Base-by-base conservation (phyloP, 805 yeast genomes). In the Lachancea cidri region DNA sequence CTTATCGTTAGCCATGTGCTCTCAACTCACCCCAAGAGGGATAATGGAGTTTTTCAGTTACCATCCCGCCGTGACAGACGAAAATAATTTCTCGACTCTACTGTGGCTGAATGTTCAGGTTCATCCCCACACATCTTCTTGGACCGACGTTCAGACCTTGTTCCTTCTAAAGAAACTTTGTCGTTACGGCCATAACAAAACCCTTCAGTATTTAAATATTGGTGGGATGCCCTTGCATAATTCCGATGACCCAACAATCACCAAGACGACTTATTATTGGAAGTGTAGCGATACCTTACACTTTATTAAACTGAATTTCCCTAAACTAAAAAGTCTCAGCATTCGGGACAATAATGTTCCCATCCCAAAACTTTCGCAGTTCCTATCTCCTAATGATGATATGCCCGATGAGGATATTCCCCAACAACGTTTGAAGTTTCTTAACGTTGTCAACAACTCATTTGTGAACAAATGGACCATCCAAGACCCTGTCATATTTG, bases 11-110 rank as follows among this genome's bases (percentile, higher is more conserved):
- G 73, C 81, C 3, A 70, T 74, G 48, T 79, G 86, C 55, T 76
- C 82, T 33, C 76, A 80, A 50, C 68, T 87, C 37, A 77, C 87
- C 17, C 81, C 91, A 3, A 74, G 81, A 48, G 89, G 83, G 29
- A 64, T 86, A 40, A 72, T 84, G 47, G 77, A 76, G 49, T 83
- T 86, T 50, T 68, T 86, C 46, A 72, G 80, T 2, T 73, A 75
- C 46, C 94, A 87, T 64, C 88, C 93, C 0, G 72, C 91, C 1
- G 63, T 68, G 2, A 64, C 69, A 0, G 66, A 60, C 46, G 58
- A 48, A 40, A 57, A 60, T 36, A 60, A 60, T 36, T 46, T 66
- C 3, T 68, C 72, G 16, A 67, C 75, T 9, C 64, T 83, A 33
- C 70, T 72, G 37, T 83, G 89, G 89, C 70, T 83, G 17, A 81